Percentiles rank a stretch among this genome's conserved stretches.
Evolutionary conservation across 108 stramenopile genomes (phyloP).

Genomic region (Pseudonitzschia delicatissima): DNA sequence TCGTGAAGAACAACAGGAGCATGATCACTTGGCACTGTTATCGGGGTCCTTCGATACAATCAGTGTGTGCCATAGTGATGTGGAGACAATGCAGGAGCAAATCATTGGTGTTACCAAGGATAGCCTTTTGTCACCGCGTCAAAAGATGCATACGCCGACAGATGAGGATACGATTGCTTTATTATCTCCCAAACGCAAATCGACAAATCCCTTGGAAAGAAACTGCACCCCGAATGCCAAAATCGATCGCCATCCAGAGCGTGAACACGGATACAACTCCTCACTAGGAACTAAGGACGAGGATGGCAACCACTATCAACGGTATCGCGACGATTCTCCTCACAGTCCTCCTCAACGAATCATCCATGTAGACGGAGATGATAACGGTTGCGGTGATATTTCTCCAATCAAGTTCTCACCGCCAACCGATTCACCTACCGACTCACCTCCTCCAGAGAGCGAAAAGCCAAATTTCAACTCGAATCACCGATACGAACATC

Average conservation of each 20-base stretch:
- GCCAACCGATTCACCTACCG: not conserved
- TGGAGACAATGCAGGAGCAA: not conserved
- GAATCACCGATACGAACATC: not conserved
- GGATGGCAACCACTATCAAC: not conserved
- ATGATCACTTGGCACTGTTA: conserved; percentile 27
- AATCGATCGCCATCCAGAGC: not conserved
- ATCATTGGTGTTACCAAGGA: conserved; percentile 1
- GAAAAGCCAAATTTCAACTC: not conserved
- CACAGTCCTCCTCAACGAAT: conserved; percentile 6
- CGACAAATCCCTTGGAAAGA: too few relatives aligned
- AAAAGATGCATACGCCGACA: conserved; percentile 8
- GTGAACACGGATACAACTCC: not conserved
- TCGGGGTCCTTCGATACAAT: conserved; percentile 41
- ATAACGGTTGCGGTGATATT: conserved; percentile 24
- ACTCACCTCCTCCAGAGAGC: not conserved
- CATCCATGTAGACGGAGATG: not conserved
- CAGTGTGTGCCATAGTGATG: conserved; percentile 16
- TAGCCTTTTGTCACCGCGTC: not conserved
- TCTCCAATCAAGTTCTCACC: conserved; percentile 43
- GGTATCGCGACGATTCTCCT: conserved; percentile 8
- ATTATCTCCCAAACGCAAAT: too few relatives aligned
- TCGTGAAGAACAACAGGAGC: conserved; percentile 12
- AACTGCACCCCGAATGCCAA: not conserved
- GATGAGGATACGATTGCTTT: not conserved
- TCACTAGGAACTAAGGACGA: not conserved